A percentile compares a stretch with the other conserved stretches of the same genome.
phyloP scores from a whole-genome alignment of 192 early-diverging fungal species.

The Backusella circina region DNA sequence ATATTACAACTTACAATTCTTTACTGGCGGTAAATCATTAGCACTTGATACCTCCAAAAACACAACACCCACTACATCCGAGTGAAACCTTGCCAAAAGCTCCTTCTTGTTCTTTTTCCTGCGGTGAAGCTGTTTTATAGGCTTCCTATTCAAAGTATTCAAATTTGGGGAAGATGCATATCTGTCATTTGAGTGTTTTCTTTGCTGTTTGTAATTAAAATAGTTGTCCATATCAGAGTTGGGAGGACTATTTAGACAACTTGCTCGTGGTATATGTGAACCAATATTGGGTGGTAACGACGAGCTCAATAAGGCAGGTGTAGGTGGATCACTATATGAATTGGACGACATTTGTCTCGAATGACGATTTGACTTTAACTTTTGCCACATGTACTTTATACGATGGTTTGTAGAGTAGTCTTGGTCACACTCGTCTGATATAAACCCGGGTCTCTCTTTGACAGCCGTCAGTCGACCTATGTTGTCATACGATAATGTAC shows the following conservation, averaged over 20 bases:
- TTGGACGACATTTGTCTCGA: background rate
- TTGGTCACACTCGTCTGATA: background rate
- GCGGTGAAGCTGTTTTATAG: background rate
- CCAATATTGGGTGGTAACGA: background rate
- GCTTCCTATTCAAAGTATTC: background rate
- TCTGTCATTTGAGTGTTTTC: background rate
- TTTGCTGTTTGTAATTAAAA: background rate
- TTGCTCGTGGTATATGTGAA: background rate
- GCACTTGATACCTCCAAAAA: constrained; percentile 51
- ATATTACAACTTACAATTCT: constrained; percentile 14
- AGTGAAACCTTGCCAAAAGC: constrained; percentile 16
- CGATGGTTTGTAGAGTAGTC: background rate
- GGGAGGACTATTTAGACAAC: background rate
- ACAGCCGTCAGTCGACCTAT: background rate
- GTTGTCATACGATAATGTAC: background rate
- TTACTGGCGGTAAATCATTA: constrained; percentile 43
- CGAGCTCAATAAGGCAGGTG: background rate
- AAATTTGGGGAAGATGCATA: background rate
- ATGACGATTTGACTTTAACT: background rate
- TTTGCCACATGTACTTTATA: constrained; percentile 5
- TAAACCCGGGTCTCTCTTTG: background rate
- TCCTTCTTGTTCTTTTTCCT: background rate
- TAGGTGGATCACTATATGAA: background rate
- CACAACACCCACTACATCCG: constrained; percentile 40
- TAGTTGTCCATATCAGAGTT: background rate